phyloP scores from a whole-genome alignment of 257 asterid genomes.

The Buddleja alternifolia region DNA sequence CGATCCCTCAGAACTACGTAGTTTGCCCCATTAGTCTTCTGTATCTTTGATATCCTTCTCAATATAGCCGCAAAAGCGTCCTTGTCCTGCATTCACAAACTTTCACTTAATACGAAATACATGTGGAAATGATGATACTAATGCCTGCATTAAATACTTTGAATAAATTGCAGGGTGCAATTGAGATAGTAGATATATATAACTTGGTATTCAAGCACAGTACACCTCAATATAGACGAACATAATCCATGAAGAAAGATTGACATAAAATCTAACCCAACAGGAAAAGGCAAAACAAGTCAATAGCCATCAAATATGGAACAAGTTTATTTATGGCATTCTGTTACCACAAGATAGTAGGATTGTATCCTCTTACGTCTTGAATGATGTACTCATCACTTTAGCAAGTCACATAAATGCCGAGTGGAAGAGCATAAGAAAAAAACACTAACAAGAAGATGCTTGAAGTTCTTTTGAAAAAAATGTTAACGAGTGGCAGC shows the following conservation, averaged over 20 bases:
- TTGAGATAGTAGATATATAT: neutral
- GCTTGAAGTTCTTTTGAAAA: no score
- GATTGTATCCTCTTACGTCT: neutral
- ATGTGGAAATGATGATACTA: neutral
- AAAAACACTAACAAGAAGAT: no score
- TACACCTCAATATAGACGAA: neutral
- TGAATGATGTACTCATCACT: neutral
- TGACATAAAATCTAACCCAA: neutral
- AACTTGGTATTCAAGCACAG: neutral
- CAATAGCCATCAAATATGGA: neutral
- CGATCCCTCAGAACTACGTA: slow-evolving; percentile 74
- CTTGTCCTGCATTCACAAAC: slow-evolving; percentile 70
- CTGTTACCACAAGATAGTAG: neutral
- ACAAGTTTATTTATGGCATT: neutral
- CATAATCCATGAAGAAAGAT: neutral
- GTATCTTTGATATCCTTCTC: slow-evolving; percentile 88
- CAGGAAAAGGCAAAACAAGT: neutral
- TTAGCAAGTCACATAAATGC: neutral
- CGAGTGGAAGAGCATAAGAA: no score
- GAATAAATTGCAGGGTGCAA: neutral
- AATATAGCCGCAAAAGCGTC: slow-evolving; percentile 76
- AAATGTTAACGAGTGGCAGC: no score
- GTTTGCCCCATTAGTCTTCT: slow-evolving; percentile 62
- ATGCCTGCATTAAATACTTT: neutral
- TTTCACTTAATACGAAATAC: neutral